phyloP scores from a whole-genome alignment of 257 asterid genomes.

The Solanum pinnatisectum region DNA sequence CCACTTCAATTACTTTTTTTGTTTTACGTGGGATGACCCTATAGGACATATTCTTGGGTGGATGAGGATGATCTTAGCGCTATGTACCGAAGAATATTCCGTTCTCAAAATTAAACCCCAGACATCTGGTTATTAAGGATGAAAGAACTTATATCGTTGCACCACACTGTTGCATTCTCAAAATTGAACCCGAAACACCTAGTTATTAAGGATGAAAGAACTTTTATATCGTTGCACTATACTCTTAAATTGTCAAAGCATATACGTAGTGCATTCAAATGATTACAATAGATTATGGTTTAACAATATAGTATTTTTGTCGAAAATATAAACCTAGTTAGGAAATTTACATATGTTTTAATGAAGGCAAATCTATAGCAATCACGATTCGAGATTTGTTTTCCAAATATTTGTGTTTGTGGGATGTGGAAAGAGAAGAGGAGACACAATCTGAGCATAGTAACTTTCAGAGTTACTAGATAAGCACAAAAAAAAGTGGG shows the following conservation, averaged over 20 bases:
- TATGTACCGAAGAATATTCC: no score
- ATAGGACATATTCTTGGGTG: not conserved
- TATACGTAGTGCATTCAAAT: not conserved
- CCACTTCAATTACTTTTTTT: no score
- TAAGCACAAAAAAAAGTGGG: constrained; percentile 6
- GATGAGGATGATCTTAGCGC: no score
- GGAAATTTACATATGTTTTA: not conserved
- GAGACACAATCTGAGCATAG: not conserved
- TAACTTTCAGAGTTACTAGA: not conserved
- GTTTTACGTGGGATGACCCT: no score
- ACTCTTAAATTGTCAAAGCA: no score
- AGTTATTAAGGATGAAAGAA: no score
- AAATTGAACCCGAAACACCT: no score
- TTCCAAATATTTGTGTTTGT: not conserved
- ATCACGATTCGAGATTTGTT: not conserved
- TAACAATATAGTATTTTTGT: not conserved
- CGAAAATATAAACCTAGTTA: not conserved
- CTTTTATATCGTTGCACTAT: no score
- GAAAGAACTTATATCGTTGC: no score
- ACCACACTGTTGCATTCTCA: no score
- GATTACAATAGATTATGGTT: not conserved
- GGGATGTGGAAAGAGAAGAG: not conserved
- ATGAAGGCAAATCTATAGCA: accelerated
- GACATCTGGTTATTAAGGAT: no score
- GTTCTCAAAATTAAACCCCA: no score